These are phyloP conservation scores for Xylariaceae sp. DNA, from an alignment of 2,329 filamentous ascomycete species.

Conservation along the genomic window DNA sequence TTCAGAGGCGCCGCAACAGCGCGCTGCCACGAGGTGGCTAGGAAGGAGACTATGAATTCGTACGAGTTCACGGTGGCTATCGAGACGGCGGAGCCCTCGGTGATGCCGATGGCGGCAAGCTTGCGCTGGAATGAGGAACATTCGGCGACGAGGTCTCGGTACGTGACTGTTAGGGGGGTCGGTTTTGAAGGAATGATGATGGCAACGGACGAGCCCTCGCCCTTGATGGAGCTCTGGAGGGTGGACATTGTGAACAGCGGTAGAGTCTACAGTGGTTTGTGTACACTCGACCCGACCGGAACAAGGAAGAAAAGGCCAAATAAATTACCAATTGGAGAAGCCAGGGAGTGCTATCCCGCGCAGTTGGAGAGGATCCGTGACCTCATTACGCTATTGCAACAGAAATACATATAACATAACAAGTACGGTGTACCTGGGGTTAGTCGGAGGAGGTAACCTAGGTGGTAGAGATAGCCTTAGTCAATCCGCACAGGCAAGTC, in stretches of 20 bases:
- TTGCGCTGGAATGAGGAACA: constrained; percentile 69
- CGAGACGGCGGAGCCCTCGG: constrained; percentile 65
- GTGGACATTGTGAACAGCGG: constrained; percentile 30
- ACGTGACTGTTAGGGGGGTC: constrained; percentile 60
- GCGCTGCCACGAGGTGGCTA: constrained; percentile 80
- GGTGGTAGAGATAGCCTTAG: too few relatives aligned
- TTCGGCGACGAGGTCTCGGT: constrained; percentile 60
- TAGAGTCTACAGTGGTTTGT: too few relatives aligned
- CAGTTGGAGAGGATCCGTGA: too few relatives aligned
- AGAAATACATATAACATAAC: too few relatives aligned
- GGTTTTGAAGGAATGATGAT: constrained; percentile 68
- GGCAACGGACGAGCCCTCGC: constrained; percentile 45
- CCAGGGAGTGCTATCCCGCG: too few relatives aligned
- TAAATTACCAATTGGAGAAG: too few relatives aligned
- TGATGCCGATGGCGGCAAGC: constrained; percentile 69
- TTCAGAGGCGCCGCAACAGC: constrained; percentile 83
- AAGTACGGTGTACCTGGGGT: too few relatives aligned
- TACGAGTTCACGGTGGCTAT: constrained; percentile 81
- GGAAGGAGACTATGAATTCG: constrained; percentile 82
- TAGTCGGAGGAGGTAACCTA: too few relatives aligned
- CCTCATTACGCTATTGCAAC: too few relatives aligned
- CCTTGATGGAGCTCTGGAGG: constrained; percentile 46
- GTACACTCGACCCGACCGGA: too few relatives aligned
- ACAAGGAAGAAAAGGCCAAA: too few relatives aligned
- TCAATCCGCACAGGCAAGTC: too few relatives aligned